Conservation (phyloP, 768 basidiomycete species). For the Tephrocybe sp. region DNA sequence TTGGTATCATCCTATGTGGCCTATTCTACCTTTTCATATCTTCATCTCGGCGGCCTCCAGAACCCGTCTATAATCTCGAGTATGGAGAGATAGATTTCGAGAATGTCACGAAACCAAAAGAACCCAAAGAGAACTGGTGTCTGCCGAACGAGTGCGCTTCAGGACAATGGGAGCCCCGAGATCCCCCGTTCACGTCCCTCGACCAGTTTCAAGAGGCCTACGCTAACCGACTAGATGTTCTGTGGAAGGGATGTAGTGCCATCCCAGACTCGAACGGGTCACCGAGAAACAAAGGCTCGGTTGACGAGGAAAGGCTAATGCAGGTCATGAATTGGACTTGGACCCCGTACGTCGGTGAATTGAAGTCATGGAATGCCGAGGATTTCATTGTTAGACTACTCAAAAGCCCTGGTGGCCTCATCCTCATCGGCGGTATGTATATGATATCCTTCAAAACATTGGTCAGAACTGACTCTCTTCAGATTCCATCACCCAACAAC, state of each 20-base stretch:
- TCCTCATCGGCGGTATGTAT: constrained; percentile 28
- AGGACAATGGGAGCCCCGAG: constrained; percentile 25
- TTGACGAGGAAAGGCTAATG: constrained; percentile 27
- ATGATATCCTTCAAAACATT: not conserved
- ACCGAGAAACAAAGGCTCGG: constrained; percentile 14
- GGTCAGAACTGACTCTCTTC: not conserved
- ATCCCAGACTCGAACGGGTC: constrained; percentile 11
- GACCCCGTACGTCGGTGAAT: constrained; percentile 23
- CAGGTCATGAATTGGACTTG: constrained; percentile 32
- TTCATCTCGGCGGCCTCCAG: constrained; percentile 1
- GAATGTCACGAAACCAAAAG: constrained; percentile 11
- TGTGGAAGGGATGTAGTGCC: constrained; percentile 29
- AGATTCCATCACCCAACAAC: constrained; percentile 27
- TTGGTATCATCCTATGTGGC: constrained; percentile 10
- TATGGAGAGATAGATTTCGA: not conserved
- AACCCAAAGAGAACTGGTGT: constrained; percentile 17
- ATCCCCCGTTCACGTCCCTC: constrained; percentile 21
- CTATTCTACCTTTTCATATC: constrained; percentile 13
- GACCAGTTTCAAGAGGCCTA: constrained; percentile 23
- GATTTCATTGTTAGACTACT: constrained; percentile 29
- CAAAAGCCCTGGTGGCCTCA: constrained; percentile 28
- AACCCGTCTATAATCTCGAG: constrained; percentile 3
- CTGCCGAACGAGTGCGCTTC: constrained; percentile 22
- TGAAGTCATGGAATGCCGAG: constrained; percentile 27
- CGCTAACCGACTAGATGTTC: constrained; percentile 22